Base-by-base conservation (phyloP, 192 early-diverging fungal genomes). In the Pecoramyces ruminantium region DNA sequence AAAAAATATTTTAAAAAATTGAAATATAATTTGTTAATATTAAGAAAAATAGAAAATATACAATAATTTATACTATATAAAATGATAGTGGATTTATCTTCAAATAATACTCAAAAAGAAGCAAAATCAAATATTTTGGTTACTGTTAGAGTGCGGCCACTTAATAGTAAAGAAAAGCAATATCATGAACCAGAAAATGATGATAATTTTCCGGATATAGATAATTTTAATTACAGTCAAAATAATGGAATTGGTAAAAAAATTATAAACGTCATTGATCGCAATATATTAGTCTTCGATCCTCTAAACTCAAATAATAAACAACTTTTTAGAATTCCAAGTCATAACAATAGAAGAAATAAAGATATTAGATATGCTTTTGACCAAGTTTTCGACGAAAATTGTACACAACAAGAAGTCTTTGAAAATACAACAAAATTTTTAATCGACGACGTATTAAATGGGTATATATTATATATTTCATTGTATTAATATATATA, bases 311-410 rank as follows among this genome's bases (percentile, higher is more conserved):
- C 51, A 67, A 67, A 67, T n/a, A 67, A 11, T 67, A 67, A 67
- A n/a, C 18, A 67, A n/a, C 5, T 67, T n/a, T 67, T 67, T 67
- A 67, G 25, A n/a, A 67, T 67, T n/a, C 51, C 51, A 67, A 67
- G 51, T 67, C 51, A 67, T 67, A 67, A 67, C n/a, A 67, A 67
- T 67, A 67, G 51, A 67, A 67, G 92, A 30, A 89, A 92, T 85
- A 92, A 92, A 85, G 89, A 91, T 38, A 84, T 95, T 83, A 86
- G 90, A 38, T 92, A 89, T 83, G 90, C 87, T 6, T 96, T 94
- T 83, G 95, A 96, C 83, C 84, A 87, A 0, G 93, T 95, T 18
- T 96, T 94, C 82, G 85, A 87, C 80, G 92, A 94, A 77, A 85
- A 88, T 27, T 85, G 88, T 30, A 86, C 87, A 9, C 96, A 97